These are phyloP conservation scores for Geranomyces michiganensis DNA, from an alignment of 192 early-diverging fungal genomes.

Conservation along the genomic window DNA sequence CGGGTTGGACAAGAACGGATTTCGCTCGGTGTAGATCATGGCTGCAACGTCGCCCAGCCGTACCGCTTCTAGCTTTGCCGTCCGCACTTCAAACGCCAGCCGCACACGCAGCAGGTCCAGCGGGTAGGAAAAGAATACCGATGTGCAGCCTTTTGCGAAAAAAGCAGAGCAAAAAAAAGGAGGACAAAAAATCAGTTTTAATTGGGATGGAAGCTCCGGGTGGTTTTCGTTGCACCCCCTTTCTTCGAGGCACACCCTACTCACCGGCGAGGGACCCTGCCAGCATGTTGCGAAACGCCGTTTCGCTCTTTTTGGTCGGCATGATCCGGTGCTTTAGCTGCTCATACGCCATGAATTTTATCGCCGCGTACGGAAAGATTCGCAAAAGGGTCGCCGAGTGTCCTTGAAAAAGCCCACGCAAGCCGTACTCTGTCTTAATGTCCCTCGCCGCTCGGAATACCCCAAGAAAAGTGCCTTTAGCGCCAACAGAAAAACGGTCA, in stretches of 20 bases:
- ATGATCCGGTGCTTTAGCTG: conserved; percentile 72
- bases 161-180: neutral
- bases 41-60: conserved; percentile 35
- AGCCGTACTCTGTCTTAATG: conserved; percentile 73
- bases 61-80: conserved; percentile 15
- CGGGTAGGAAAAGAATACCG: conserved; percentile 89
- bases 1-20: conserved; percentile 30
- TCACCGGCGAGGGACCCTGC: conserved; percentile 75
- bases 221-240: neutral
- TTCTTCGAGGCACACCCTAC: conserved; percentile 6
- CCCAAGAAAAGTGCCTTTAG: conserved; percentile 73
- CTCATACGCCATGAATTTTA: conserved; percentile 97
- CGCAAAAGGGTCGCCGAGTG: conserved; percentile 90
- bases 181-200: conserved; percentile 8
- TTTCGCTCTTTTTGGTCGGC: conserved; percentile 54
- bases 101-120: conserved; percentile 92
- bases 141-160: conserved; percentile 70
- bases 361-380: conserved; percentile 96
- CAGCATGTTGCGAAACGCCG: conserved; percentile 71
- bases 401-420: conserved; percentile 88
- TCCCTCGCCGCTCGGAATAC: conserved; percentile 77
- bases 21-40: conserved; percentile 79
- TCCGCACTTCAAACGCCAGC: conserved; percentile 82
- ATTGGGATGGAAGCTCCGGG: neutral
- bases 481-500: neutral